Percentiles rank a stretch among this genome's conserved stretches.
Evolutionary conservation across 306 rosid genomes (phyloP).

Genomic region (Pyrus pyrifolia): DNA sequence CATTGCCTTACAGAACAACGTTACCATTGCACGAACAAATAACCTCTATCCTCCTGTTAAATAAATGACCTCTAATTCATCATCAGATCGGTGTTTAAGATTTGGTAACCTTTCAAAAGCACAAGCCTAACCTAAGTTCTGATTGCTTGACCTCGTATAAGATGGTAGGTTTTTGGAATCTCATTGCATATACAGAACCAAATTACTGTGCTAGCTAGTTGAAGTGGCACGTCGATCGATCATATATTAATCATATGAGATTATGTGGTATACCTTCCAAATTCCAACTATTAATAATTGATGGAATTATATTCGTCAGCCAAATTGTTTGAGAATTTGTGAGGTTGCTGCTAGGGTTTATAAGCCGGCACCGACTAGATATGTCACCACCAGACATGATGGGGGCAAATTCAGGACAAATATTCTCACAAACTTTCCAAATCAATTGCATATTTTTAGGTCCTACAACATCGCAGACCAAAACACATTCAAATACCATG

Average conservation of each 20-base stretch:
- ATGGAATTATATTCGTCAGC: conserved; percentile 4
- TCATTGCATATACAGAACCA: neutral
- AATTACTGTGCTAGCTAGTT: neutral
- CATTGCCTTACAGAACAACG: too few relatives aligned
- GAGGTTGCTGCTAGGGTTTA: conserved; percentile 5
- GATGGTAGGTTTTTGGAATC: neutral
- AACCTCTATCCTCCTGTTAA: neutral
- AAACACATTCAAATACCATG: neutral
- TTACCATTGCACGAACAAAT: too few relatives aligned
- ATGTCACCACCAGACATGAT: conserved; percentile 20
- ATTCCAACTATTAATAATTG: neutral
- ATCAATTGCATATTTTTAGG: conserved; percentile 4
- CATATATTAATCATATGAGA: neutral
- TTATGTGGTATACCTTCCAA: neutral
- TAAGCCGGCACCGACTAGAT: conserved; percentile 58
- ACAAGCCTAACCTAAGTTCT: neutral
- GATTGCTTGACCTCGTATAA: neutral
- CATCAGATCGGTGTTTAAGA: neutral
- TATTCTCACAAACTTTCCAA: conserved; percentile 12
- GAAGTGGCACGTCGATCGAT: neutral
- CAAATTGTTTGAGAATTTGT: conserved; percentile 2
- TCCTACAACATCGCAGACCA: neutral
- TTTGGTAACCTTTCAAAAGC: neutral
- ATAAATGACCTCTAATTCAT: neutral
- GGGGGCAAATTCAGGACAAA: conserved; percentile 29